phyloP scores from a whole-genome alignment of 768 basidiomycete species.

The Suillus placidus region DNA sequence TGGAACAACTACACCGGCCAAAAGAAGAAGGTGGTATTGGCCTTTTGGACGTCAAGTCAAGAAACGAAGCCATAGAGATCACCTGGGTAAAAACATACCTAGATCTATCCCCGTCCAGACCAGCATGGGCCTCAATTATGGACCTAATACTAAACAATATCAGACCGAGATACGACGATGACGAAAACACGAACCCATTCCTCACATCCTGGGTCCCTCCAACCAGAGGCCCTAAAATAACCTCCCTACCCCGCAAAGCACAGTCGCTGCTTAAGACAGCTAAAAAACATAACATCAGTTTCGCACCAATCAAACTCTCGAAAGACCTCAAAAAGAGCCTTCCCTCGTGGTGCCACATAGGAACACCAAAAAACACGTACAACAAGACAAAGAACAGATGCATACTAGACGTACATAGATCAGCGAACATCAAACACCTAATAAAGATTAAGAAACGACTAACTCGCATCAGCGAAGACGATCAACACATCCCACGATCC shows the following conservation, averaged over 20 bases:
- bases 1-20: neutral
- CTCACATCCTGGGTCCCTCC: conserved; percentile 15
- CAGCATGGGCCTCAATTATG: neutral
- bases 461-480: too few relatives aligned
- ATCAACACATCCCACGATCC: too few relatives aligned
- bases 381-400: neutral
- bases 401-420: neutral
- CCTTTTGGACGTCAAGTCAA: neutral
- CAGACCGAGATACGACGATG: neutral
- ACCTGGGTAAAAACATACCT: neutral
- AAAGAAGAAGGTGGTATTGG: neutral
- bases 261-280: conserved; percentile 1
- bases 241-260: neutral
- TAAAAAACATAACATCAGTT: neutral
- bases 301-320: conserved; percentile 2
- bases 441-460: too few relatives aligned
- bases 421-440: too few relatives aligned
- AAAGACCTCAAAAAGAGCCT: conserved; percentile 1
- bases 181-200: conserved; percentile 4
- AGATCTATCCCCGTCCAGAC: neutral
- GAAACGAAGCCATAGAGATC: conserved; percentile 6
- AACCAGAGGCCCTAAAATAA: neutral
- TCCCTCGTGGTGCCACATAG: conserved; percentile 17
- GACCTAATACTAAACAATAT: neutral
- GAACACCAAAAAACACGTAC: neutral